These are phyloP conservation scores for Umbilicaria muhlenbergii DNA, from an alignment of 495 filamentous ascomycete species.

Conservation along the genomic window DNA sequence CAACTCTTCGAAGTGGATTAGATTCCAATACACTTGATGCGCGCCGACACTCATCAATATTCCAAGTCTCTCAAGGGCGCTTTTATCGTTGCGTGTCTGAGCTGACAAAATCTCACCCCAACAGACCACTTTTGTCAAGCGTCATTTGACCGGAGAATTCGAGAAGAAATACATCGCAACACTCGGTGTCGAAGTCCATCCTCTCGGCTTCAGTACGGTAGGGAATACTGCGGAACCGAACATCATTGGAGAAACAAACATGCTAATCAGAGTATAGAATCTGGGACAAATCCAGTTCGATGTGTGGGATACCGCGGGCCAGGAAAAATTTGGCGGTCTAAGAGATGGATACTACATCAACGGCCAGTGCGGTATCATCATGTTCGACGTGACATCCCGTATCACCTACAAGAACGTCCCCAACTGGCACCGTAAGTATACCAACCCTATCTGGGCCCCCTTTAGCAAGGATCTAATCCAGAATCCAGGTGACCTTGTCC, in stretches of 20 bases:
- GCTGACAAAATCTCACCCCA: too few relatives aligned
- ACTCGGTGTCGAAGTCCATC: constrained; percentile 97
- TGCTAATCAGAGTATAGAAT: constrained; percentile 52
- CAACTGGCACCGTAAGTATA: constrained; percentile 96
- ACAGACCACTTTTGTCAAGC: constrained; percentile 99
- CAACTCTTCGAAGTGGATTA: too few relatives aligned
- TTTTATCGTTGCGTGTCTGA: too few relatives aligned
- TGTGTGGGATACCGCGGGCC: constrained; percentile 98
- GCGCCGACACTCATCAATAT: too few relatives aligned
- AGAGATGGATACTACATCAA: constrained; percentile 99
- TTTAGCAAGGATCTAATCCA: not conserved
- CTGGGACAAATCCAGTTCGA: constrained; percentile 95
- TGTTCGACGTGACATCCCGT: constrained; percentile 99
- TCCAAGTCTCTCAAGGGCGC: too few relatives aligned
- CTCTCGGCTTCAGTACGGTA: constrained; percentile 86
- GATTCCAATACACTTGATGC: too few relatives aligned
- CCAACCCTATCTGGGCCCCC: too few relatives aligned
- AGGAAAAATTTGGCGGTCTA: constrained; percentile 99
- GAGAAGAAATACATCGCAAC: constrained; percentile 99
- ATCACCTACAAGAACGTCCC: constrained; percentile 99
- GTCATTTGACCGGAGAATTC: constrained; percentile 97
- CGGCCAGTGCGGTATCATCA: constrained; percentile 99
- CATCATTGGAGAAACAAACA: constrained; percentile 7
- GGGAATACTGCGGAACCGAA: constrained; percentile 29
- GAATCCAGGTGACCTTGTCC: constrained; percentile 79